Percentiles rank a stretch among this genome's conserved stretches.
These are phyloP conservation scores for Strombidium stylifer DNA, from an alignment of 73 alveolate species.

Conservation along the genomic window DNA sequence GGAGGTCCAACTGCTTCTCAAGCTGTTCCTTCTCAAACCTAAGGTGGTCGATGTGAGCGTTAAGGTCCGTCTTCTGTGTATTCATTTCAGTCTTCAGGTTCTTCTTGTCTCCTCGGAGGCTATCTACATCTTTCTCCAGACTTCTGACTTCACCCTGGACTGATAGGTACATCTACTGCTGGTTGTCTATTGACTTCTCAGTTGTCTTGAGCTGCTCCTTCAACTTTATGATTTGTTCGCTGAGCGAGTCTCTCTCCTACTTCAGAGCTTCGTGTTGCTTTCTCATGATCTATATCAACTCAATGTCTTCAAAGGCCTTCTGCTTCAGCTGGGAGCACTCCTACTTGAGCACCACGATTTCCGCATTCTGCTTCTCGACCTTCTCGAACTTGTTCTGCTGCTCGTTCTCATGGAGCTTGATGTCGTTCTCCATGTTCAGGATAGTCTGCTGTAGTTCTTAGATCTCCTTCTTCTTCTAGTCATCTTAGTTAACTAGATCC, in stretches of 20 bases:
- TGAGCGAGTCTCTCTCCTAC: no score
- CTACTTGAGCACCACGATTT: background rate
- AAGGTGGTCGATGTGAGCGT: background rate
- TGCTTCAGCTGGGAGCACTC: background rate
- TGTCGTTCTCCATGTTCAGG: constrained; percentile 1
- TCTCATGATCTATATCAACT: no score
- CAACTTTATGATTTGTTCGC: no score
- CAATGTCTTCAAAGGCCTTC: constrained; percentile 1
- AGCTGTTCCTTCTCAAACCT: background rate
- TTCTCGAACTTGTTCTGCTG: background rate
- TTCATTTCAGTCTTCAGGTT: background rate
- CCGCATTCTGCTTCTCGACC: background rate
- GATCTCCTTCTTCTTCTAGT: no score
- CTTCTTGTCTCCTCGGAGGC: background rate
- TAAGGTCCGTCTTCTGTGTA: background rate
- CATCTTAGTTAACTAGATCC: background rate
- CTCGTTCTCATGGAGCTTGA: background rate
- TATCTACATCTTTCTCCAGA: background rate
- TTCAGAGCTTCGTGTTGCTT: no score
- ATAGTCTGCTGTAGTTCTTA: no score
- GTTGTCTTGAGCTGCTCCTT: constrained; percentile 1
- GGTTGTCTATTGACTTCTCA: constrained; percentile 2
- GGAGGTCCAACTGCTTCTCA: background rate
- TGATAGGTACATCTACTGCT: background rate
- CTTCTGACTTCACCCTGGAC: background rate